Evolutionary conservation across 495 filamentous ascomycete species (phyloP).

Genomic region (Aspergillus kassunensis): DNA sequence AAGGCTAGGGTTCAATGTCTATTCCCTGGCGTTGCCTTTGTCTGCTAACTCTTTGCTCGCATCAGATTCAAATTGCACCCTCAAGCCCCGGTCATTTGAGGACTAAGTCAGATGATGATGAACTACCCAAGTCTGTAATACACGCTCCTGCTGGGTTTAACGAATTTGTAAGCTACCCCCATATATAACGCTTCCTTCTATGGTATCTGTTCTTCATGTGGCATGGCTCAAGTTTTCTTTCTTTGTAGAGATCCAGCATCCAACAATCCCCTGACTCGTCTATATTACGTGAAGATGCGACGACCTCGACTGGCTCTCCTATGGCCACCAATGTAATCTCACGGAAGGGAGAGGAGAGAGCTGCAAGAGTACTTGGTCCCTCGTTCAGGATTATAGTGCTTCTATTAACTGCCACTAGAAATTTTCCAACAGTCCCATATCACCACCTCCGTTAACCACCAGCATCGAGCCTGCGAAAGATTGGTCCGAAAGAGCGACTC

Average conservation of each 20-base stretch:
- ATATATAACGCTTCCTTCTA: neutral
- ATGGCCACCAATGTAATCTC: neutral
- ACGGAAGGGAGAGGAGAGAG: conserved; percentile 20
- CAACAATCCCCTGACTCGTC: neutral
- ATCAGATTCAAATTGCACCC: conserved; percentile 58
- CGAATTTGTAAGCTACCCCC: conserved; percentile 59
- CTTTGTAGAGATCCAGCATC: neutral
- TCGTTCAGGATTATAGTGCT: neutral
- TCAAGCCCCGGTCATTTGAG: conserved; percentile 47
- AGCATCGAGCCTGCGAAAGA: conserved; percentile 60
- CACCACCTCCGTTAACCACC: conserved; percentile 67
- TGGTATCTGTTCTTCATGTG: neutral
- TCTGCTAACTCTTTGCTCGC: neutral
- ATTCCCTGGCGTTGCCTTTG: neutral
- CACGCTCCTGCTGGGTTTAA: conserved; percentile 79
- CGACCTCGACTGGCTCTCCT: neutral
- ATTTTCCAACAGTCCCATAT: conserved; percentile 40
- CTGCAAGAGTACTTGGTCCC: conserved; percentile 16
- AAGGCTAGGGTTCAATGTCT: neutral
- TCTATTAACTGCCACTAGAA: conserved; percentile 16
- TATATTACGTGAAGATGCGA: neutral
- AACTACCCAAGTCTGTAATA: conserved; percentile 74
- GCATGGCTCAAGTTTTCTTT: neutral
- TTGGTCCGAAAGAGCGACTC: conserved; percentile 67
- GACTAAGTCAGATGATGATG: conserved; percentile 61